These are phyloP conservation scores for Hymenoscyphus albidus DNA, from an alignment of 2,329 filamentous ascomycete species.

Conservation along the genomic window DNA sequence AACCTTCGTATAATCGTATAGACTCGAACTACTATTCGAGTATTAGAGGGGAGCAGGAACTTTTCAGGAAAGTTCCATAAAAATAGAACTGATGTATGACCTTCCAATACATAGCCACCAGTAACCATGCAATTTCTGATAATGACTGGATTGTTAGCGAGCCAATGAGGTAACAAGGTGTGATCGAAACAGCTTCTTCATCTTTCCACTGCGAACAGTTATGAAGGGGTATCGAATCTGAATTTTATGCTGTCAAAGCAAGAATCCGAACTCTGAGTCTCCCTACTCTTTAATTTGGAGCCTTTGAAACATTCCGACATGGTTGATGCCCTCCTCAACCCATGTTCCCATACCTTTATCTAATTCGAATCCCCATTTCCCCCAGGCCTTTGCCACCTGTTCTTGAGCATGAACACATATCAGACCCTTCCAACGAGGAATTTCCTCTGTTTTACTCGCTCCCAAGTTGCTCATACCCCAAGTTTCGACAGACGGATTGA, in stretches of 20 bases:
- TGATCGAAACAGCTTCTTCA: too few species aligned
- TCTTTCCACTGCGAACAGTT: neutral
- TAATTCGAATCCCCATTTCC: conserved; percentile 65
- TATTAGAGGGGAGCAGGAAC: too few species aligned
- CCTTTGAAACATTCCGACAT: conserved; percentile 76
- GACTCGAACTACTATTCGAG: too few species aligned
- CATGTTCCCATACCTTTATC: conserved; percentile 74
- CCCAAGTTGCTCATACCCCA: conserved; percentile 43
- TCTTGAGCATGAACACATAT: conserved; percentile 78
- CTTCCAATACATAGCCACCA: too few species aligned
- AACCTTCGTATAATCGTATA: too few species aligned
- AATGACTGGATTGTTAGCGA: too few species aligned
- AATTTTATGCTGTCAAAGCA: neutral
- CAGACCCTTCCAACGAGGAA: conserved; percentile 66
- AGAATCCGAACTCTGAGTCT: neutral
- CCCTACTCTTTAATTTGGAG: conserved; percentile 35
- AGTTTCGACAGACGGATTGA: conserved; percentile 43
- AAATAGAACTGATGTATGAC: too few species aligned
- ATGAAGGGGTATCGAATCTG: neutral
- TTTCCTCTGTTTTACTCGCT: conserved; percentile 37
- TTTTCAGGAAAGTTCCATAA: too few species aligned
- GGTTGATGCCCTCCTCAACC: conserved; percentile 80
- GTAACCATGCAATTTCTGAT: too few species aligned
- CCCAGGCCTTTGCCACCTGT: conserved; percentile 61
- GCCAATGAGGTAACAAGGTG: too few species aligned